These are phyloP conservation scores for Cordyceps tenuipes DNA, from an alignment of 2,329 filamentous ascomycete genomes.

Conservation along the genomic window DNA sequence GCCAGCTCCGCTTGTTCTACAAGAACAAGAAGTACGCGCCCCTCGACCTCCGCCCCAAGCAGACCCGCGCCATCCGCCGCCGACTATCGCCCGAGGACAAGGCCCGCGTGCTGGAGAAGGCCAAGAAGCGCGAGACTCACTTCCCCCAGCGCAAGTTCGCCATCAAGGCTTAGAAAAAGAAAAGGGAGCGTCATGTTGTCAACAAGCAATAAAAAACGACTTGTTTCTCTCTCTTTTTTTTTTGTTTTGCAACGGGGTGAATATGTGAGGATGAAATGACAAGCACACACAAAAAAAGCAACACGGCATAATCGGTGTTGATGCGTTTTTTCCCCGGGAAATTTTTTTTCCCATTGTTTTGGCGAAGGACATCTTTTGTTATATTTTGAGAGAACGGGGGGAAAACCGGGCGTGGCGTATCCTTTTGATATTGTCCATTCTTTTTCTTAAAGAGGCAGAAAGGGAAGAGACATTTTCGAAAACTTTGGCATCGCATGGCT, in stretches of 20 bases:
- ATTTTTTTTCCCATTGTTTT: neutral
- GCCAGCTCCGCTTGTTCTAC: slow-evolving; percentile 98
- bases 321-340: neutral
- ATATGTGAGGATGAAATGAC: neutral
- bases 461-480: neutral
- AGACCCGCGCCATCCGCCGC: slow-evolving; percentile 96
- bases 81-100: slow-evolving; percentile 88
- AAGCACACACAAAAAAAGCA: slow-evolving; percentile 5
- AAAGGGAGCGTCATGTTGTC: slow-evolving; percentile 25
- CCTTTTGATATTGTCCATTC: slow-evolving; percentile 8
- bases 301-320: slow-evolving; percentile 8
- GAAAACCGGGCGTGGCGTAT: slow-evolving; percentile 11
- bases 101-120: slow-evolving; percentile 77
- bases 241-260: neutral
- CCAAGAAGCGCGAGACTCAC: slow-evolving; percentile 90
- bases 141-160: slow-evolving; percentile 99
- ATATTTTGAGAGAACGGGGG: slow-evolving; percentile 11
- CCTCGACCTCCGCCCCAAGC: slow-evolving; percentile 96
- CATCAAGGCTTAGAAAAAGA: slow-evolving; percentile 60
- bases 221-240: neutral
- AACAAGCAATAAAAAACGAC: slow-evolving; percentile 19
- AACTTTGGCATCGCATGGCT: slow-evolving; percentile 1
- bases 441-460: neutral
- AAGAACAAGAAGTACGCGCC: slow-evolving; percentile 99
- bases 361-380: slow-evolving; percentile 9